Evolutionary conservation across 78 protist species (phyloP).

Genomic region (Dictyostelium intermedium): DNA sequence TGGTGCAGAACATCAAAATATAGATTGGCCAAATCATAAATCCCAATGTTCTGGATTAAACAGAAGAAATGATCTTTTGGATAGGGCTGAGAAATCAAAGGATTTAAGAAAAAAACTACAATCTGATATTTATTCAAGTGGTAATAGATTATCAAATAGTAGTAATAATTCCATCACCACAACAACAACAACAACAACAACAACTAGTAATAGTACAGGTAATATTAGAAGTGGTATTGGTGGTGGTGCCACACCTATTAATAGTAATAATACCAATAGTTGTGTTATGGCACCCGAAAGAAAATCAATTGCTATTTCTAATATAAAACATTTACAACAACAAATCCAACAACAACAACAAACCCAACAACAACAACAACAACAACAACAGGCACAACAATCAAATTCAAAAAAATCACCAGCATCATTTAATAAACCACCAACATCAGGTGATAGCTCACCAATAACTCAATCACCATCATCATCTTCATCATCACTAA

Average conservation of each 20-base stretch:
- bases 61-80: conserved; percentile 18
- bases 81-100: conserved; percentile 41
- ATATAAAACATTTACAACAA: conserved; percentile 15
- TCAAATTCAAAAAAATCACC: not conserved
- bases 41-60: not conserved
- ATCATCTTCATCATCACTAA: not conserved
- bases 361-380: not conserved
- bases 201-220: not conserved
- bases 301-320: not conserved
- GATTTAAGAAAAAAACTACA: conserved; percentile 14
- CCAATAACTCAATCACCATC: not conserved
- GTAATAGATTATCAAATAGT: not conserved
- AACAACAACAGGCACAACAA: not conserved
- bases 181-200: not conserved
- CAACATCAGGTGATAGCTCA: not conserved
- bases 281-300: not conserved
- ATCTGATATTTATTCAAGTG: not conserved
- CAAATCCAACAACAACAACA: not conserved
- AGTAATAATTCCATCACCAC: too few species aligned
- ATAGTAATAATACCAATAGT: not conserved
- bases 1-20: conserved; percentile 40
- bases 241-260: not conserved
- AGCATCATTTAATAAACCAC: too few species aligned
- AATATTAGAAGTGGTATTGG: not conserved
- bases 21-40: conserved; percentile 49